These are phyloP conservation scores for Porcisia hertigi DNA, from an alignment of 208 protist species.

Conservation along the genomic window DNA sequence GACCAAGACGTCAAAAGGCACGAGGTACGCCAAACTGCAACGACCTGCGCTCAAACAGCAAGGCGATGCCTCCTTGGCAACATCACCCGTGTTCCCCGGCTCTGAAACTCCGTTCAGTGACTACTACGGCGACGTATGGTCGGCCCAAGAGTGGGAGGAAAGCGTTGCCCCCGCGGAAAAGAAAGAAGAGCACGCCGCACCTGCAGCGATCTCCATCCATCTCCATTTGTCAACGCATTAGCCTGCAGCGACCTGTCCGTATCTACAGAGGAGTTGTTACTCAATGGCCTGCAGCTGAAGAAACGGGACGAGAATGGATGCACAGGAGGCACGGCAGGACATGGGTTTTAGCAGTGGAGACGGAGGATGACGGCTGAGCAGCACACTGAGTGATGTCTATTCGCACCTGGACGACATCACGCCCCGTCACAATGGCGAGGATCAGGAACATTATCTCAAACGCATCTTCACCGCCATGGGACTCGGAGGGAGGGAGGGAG, in stretches of 20 bases:
- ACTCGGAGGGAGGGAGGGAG: constrained; percentile 1
- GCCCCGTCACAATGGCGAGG: constrained; percentile 5
- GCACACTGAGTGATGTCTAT: constrained; percentile 41
- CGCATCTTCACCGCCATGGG: constrained; percentile 19
- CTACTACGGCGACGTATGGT: constrained; percentile 25
- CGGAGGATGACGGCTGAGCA: constrained; percentile 34
- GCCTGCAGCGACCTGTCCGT: constrained; percentile 23
- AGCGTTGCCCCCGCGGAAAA: neutral
- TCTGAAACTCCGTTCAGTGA: constrained; percentile 18
- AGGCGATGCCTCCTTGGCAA: neutral
- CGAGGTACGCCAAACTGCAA: neutral
- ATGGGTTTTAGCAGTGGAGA: constrained; percentile 22
- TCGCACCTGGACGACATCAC: constrained; percentile 24
- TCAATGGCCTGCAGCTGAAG: constrained; percentile 24
- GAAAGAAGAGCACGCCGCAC: neutral
- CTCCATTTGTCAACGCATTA: constrained; percentile 39
- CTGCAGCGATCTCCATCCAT: constrained; percentile 36
- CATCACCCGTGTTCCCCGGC: neutral
- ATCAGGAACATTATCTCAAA: constrained; percentile 23
- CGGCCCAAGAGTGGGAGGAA: constrained; percentile 10
- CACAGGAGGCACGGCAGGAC: neutral
- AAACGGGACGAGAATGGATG: neutral
- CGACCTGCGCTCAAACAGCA: neutral
- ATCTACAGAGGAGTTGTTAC: constrained; percentile 12
- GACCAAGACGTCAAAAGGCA: neutral